A percentile compares a stretch with the other conserved stretches of the same genome.
Evolutionary conservation across 495 filamentous ascomycete genomes (phyloP).

Genomic region (Aspergillus avenaceus): DNA sequence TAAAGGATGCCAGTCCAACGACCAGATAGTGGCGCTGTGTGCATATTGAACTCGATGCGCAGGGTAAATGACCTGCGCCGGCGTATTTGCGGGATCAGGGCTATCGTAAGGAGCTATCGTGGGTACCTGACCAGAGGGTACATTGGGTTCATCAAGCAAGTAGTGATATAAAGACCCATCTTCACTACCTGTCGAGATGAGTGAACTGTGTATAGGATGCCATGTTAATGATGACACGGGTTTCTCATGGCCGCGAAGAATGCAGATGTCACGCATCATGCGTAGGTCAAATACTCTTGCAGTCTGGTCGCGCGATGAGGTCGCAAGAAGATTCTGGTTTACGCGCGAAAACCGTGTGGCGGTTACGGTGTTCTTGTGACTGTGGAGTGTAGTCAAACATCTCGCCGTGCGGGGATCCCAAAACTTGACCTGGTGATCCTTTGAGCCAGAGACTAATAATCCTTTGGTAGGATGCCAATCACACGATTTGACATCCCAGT

Average conservation of each 20-base stretch:
- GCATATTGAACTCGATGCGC: constrained; percentile 81
- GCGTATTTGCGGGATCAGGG: constrained; percentile 68
- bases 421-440: constrained; percentile 94
- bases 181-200: constrained; percentile 86
- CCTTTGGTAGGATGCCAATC: constrained; percentile 98
- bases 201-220: constrained; percentile 85
- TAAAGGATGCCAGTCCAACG: constrained; percentile 92
- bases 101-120: constrained; percentile 79
- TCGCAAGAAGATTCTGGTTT: constrained; percentile 79
- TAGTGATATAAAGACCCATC: constrained; percentile 92
- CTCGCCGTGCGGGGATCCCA: constrained; percentile 92
- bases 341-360: constrained; percentile 82
- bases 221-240: constrained; percentile 88
- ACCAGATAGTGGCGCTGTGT: constrained; percentile 94
- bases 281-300: constrained; percentile 90
- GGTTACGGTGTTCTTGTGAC: constrained; percentile 95
- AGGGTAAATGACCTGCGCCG: constrained; percentile 82
- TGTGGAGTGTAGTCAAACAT: constrained; percentile 88
- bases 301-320: constrained; percentile 86
- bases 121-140: constrained; percentile 61
- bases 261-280: constrained; percentile 96
- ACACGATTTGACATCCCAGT: constrained; percentile 93
- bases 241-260: constrained; percentile 90
- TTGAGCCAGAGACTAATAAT: constrained; percentile 90
- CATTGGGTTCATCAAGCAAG: constrained; percentile 85